Percentiles rank a stretch among this genome's conserved stretches.
These are phyloP conservation scores for Proliferodiscus dingleyae DNA, from an alignment of 2,329 filamentous ascomycete genomes.

Conservation along the genomic window DNA sequence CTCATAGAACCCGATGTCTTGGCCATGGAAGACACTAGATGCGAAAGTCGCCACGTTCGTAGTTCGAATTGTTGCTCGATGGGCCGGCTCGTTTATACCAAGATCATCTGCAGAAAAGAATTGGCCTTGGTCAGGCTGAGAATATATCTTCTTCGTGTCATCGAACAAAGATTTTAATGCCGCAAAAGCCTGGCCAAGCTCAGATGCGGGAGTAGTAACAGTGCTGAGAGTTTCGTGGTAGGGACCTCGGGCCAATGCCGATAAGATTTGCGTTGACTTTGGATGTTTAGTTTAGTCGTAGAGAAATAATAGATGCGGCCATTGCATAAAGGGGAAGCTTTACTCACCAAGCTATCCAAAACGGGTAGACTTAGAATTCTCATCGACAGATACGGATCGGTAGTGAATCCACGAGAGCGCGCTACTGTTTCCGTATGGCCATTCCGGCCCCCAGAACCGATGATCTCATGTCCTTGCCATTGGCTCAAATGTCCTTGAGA, in stretches of 20 bases:
- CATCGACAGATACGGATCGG: slow-evolving; percentile 33
- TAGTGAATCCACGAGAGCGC: slow-evolving; percentile 8
- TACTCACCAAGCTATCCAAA: slow-evolving; percentile 53
- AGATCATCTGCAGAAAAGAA: slow-evolving; percentile 52
- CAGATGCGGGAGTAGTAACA: slow-evolving; percentile 49
- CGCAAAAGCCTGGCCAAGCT: slow-evolving; percentile 56
- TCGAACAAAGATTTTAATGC: slow-evolving; percentile 58
- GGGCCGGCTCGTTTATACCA: slow-evolving; percentile 44
- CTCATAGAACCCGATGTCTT: slow-evolving; percentile 59
- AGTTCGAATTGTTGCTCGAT: slow-evolving; percentile 56
- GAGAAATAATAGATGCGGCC: not conserved
- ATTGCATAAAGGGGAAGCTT: not conserved
- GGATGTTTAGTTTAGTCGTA: slow-evolving; percentile 8
- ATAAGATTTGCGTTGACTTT: slow-evolving; percentile 54
- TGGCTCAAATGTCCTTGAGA: not conserved
- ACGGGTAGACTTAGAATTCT: slow-evolving; percentile 57
- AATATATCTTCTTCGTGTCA: slow-evolving; percentile 58
- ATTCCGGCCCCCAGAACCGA: not conserved
- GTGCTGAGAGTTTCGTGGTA: slow-evolving; percentile 53
- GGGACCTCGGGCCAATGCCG: slow-evolving; percentile 50
- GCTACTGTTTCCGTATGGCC: not conserved
- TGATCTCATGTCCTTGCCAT: no score
- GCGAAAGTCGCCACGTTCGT: slow-evolving; percentile 63
- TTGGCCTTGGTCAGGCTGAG: slow-evolving; percentile 35
- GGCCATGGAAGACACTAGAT: slow-evolving; percentile 57